phyloP scores from a whole-genome alignment of 257 asterid species.

The Ehretia macrophylla region DNA sequence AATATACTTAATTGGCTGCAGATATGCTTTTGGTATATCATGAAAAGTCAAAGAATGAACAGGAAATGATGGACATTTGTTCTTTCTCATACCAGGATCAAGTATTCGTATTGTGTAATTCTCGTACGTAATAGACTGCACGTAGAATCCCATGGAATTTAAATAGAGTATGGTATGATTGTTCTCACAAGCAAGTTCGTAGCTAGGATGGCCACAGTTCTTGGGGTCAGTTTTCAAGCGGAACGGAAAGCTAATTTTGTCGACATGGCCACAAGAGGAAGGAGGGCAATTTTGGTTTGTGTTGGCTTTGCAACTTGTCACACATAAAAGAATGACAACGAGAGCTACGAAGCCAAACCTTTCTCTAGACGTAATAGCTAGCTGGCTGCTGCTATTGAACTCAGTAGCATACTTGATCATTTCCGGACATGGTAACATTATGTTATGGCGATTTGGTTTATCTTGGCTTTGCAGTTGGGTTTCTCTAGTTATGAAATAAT shows the following conservation, averaged over 20 bases:
- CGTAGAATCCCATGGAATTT: conserved; percentile 26
- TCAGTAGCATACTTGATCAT: too few relatives aligned
- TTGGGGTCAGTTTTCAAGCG: conserved; percentile 37
- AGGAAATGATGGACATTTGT: conserved; percentile 24
- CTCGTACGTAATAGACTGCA: conserved; percentile 33
- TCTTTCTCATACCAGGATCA: conserved; percentile 39
- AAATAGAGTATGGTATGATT: conserved; percentile 26
- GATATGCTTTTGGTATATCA: conserved; percentile 1
- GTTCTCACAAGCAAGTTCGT: conserved; percentile 43
- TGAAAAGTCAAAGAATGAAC: conserved; percentile 9
- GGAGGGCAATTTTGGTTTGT: conserved; percentile 24
- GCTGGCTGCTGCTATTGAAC: too few relatives aligned
- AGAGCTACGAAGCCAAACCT: too few relatives aligned
- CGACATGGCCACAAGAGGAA: conserved; percentile 47
- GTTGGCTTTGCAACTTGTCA: conserved; percentile 26
- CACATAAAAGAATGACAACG: conserved; percentile 3
- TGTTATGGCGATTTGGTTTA: too few relatives aligned
- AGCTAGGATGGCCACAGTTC: conserved; percentile 35
- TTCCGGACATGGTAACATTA: too few relatives aligned
- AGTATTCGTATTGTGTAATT: conserved; percentile 40
- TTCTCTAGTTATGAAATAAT: too few relatives aligned
- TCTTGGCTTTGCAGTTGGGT: too few relatives aligned
- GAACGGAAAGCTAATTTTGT: conserved; percentile 45
- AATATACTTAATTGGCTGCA: too few relatives aligned
- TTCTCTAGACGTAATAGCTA: too few relatives aligned